Base-by-base conservation (phyloP, 1,139 yeast genomes). In the Suhomyces yuchorum region DNA sequence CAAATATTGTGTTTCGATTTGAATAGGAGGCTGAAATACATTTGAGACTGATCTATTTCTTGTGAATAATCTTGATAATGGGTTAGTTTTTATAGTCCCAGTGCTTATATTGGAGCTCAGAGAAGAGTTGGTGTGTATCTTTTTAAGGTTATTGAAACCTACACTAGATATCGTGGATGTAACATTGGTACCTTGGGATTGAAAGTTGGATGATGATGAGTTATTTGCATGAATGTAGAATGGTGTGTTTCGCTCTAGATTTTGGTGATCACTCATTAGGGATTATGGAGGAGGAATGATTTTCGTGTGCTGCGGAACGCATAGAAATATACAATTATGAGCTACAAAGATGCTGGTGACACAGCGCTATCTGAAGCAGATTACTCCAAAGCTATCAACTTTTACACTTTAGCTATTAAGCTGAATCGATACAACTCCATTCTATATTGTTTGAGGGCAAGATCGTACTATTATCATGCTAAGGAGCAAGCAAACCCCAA, bases 111-210 rank as follows among this genome's bases (percentile, higher is more conserved):
- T 57, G 3, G 74, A 67, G 2, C 59, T 44, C 46, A 53, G 60
- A 1, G 78, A 72, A 8, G 65, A 53, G 47, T 70, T 68, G 7
- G 78, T 72, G 33, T 59, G 57, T 28, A 61, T 57, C 50, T 73
- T 73, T 53, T 70, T 73, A 30, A 74, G 54, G 43, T 62, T 73
- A 46, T 63, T 72, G 55, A 74, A 74, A 4, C 76, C 79, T 9
- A 74, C 78, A 45, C 71, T 67, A 2, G 76, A 69, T 3, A 72
- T 63, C 43, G 66, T 73, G 17, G 71, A 61, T 39, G 52, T 49
- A 12, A 34, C 49, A 36, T 47, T 51, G 4, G 55, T 43, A 20
- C 46, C 50, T 20, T 37, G 56, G 3, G 52, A 34, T 38, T 49
- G 55, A 18, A 56, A 43, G 22, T 59, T 56, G 3, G 67, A 60